Evolutionary conservation across 495 filamentous ascomycete species (phyloP), one percentile per base, ranked within the genome.

Genomic region (Neurospora sp.): DNA sequence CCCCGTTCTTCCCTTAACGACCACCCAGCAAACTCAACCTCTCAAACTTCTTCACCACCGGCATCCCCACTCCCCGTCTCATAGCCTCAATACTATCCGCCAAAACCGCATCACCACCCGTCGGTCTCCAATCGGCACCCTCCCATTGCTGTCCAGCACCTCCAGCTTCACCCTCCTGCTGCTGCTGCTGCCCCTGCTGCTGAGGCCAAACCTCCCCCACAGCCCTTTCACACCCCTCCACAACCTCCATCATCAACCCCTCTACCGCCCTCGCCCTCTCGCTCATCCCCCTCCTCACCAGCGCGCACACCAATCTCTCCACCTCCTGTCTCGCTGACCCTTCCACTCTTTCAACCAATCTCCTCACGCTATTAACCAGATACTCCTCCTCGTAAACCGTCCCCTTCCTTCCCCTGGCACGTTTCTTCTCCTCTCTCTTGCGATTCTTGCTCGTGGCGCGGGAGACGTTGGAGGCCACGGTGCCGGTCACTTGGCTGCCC

Each of bases 331-430:
- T 83, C 1, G 53, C 53, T 2, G 90, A 84, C 10, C 82, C 82
- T 78, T 94, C 93, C n/a, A 97, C 88, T 22, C 94, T 85, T 78
- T 97, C 93, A 31, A 97, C 88, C 46, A 98, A 84, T 42, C 96
- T 84, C n/a, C 91, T 85, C 41, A 97, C 89, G 74, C 90, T 93
- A 77, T 92, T 95, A 61, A 97, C 89, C 12, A 99, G 86, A 79
- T 99, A 98, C 81, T 98, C 96, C 80, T 98, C 96, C 77, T 99
- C 96, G 79, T 98, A 99, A 5, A 99, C 91, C 53, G 91, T 97
- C 18, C 96, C 96, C 85, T 98, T 97, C 80, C 97, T 93, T 16
- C 96, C 96, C 37, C 93, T 86, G 1, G 96, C 96, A 8, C 94
- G 88, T 88, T 99, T 99, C 77, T 97, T 90, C 85, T 99, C 96